phyloP scores from a whole-genome alignment of 306 rosid species.

The Cercis canadensis region DNA sequence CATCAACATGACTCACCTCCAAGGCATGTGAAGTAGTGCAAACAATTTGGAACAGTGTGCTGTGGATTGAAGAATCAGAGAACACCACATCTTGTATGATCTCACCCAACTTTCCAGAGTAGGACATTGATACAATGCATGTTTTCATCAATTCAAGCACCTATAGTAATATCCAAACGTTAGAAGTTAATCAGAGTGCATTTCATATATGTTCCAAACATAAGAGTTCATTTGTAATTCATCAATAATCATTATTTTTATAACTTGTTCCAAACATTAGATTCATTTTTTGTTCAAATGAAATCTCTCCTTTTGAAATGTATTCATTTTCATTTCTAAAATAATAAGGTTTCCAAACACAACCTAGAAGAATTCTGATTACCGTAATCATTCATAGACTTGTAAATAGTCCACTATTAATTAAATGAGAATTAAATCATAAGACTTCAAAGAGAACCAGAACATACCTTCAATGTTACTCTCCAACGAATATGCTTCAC shows the following conservation, averaged over 20 bases:
- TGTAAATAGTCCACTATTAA: conserved; percentile 17
- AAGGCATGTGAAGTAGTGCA: conserved; percentile 74
- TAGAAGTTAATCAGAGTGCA: conserved; percentile 31
- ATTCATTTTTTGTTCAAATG: too few relatives aligned
- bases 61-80: conserved; percentile 88
- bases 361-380: conserved; percentile 11
- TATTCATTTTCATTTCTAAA: not conserved
- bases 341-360: not conserved
- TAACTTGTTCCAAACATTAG: not conserved
- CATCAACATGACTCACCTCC: conserved; percentile 64
- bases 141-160: conserved; percentile 87
- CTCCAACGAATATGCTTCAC: conserved; percentile 80
- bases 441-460: conserved; percentile 28
- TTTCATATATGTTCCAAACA: too few relatives aligned
- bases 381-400: conserved; percentile 7
- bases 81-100: conserved; percentile 64
- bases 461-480: conserved; percentile 80
- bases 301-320: too few relatives aligned
- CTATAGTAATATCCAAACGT: conserved; percentile 51
- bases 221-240: too few relatives aligned
- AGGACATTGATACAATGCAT: conserved; percentile 60
- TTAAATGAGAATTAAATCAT: conserved; percentile 7
- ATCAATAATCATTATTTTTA: too few relatives aligned
- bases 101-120: conserved; percentile 61
- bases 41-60: conserved; percentile 68